These are phyloP conservation scores for Globisporangium ultimum DNA, from an alignment of 352 stramenopile genomes.

Conservation along the genomic window DNA sequence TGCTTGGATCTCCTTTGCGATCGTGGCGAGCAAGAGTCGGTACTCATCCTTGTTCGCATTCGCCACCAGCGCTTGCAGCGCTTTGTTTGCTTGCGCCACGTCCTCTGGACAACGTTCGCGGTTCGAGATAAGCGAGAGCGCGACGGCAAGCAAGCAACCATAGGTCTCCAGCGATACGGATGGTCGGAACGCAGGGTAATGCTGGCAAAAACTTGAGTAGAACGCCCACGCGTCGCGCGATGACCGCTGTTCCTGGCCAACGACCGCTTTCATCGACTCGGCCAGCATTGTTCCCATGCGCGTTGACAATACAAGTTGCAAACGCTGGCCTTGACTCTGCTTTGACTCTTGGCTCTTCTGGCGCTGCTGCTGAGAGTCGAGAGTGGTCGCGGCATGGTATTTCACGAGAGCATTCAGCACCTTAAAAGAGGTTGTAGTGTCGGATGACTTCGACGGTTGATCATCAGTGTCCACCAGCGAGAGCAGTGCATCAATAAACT, in stretches of 20 bases:
- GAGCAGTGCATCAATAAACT: constrained; percentile 30
- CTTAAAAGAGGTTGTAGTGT: constrained; percentile 30
- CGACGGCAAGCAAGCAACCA: constrained; percentile 57
- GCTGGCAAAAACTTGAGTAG: constrained; percentile 49
- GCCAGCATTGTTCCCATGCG: constrained; percentile 32
- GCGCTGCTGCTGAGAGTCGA: constrained; percentile 9
- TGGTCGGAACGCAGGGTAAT: constrained; percentile 43
- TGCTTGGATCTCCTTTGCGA: constrained; percentile 50
- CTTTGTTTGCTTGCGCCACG: constrained; percentile 1
- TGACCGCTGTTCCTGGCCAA: constrained; percentile 14
- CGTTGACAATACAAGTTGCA: constrained; percentile 13
- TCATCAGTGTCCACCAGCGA: constrained; percentile 16
- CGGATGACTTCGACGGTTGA: constrained; percentile 15
- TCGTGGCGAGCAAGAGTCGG: constrained; percentile 49
- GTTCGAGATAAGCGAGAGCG: constrained; percentile 26
- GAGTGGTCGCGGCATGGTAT: constrained; percentile 32
- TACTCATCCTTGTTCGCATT: constrained; percentile 75
- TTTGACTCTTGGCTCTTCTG: constrained; percentile 14
- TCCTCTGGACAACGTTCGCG: not conserved
- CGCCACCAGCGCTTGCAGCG: constrained; percentile 42
- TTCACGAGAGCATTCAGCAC: constrained; percentile 50
- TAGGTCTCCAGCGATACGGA: constrained; percentile 53
- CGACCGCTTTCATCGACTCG: constrained; percentile 42
- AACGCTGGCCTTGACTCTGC: constrained; percentile 1
- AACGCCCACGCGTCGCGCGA: constrained; percentile 39